Evolutionary conservation across 2,329 filamentous ascomycete species (phyloP).

Genomic region (Phialophora chinensis): DNA sequence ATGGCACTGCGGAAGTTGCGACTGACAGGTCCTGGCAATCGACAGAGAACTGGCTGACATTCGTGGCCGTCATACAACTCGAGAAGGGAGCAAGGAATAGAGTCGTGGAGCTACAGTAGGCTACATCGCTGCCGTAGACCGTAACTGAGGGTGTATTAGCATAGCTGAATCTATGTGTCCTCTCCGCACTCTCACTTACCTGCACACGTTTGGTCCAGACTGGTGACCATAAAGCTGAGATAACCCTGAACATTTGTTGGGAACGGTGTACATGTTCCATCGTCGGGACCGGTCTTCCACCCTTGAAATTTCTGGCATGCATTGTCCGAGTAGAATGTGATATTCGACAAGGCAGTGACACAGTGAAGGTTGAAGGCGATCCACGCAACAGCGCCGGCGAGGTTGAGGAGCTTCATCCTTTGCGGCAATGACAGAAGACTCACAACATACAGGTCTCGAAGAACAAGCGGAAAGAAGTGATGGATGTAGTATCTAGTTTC

Average conservation of each 20-base stretch:
- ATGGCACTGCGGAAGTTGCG: constrained; percentile 21
- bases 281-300: constrained; percentile 25
- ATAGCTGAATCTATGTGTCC: not conserved
- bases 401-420: constrained; percentile 17
- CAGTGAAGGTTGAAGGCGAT: constrained; percentile 4
- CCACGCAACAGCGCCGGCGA: constrained; percentile 6
- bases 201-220: constrained; percentile 28
- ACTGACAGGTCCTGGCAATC: constrained; percentile 28
- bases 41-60: constrained; percentile 31
- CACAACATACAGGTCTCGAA: not conserved
- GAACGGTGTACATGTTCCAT: constrained; percentile 30
- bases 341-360: constrained; percentile 23
- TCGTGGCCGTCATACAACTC: constrained; percentile 23
- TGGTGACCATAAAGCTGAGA: constrained; percentile 28
- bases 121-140: constrained; percentile 24
- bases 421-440: not conserved
- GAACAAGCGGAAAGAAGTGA: not conserved
- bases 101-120: constrained; percentile 26
- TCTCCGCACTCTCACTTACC: constrained; percentile 15
- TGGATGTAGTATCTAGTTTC: not conserved
- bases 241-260: constrained; percentile 10
- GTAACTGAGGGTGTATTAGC: constrained; percentile 20
- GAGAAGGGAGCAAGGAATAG: constrained; percentile 20
- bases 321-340: constrained; percentile 28
- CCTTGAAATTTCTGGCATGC: constrained; percentile 11